Evolutionary conservation across 179 eudicot genomes (phyloP).

Genomic region (Carnegiea gigantea): DNA sequence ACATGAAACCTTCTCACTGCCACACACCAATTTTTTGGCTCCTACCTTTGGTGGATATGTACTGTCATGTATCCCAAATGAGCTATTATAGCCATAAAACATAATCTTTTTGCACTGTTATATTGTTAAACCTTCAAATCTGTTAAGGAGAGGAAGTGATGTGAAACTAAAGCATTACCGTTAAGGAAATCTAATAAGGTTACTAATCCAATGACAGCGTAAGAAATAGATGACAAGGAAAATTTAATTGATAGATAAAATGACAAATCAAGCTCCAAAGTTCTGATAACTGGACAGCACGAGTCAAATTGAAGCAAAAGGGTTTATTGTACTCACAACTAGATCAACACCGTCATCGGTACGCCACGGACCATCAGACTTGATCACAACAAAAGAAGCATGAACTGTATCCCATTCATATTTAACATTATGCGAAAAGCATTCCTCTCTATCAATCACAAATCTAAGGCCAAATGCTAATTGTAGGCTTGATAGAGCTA

Average conservation of each 20-base stretch:
- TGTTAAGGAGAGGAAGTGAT: background rate
- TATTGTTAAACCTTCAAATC: background rate
- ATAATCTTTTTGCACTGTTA: background rate
- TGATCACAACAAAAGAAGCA: conserved; percentile 55
- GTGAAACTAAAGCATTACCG: background rate
- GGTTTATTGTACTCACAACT: conserved; percentile 29
- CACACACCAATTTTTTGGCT: no score
- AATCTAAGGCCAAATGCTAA: conserved; percentile 48
- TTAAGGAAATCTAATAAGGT: background rate
- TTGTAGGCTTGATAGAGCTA: conserved; percentile 5
- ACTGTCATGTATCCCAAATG: background rate
- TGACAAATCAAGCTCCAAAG: background rate
- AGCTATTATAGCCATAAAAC: background rate
- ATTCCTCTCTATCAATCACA: conserved; percentile 59
- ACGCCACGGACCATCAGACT: conserved; percentile 46
- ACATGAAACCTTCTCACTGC: no score
- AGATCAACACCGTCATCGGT: conserved; percentile 41
- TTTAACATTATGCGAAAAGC: conserved; percentile 46
- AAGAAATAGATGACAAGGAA: background rate
- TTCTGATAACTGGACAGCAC: background rate
- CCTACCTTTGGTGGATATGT: background rate
- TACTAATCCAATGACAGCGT: no score
- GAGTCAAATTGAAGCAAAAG: background rate
- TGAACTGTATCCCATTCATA: conserved; percentile 54
- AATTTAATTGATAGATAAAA: background rate